Conservation (phyloP, 805 yeast species). For the Scheffersomyces amazonensis region DNA sequence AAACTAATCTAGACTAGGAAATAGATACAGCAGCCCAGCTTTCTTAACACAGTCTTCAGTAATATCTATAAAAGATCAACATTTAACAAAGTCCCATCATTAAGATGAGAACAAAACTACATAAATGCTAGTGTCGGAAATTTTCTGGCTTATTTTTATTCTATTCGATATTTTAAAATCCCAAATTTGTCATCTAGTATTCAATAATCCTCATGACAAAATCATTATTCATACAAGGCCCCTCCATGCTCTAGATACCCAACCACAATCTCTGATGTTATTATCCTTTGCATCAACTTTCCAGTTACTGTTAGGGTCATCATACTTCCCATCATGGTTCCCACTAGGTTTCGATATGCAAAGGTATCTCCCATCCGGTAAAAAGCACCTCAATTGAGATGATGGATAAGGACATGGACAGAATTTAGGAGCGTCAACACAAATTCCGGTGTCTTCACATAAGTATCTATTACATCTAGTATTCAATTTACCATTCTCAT, state of each 20-base stretch:
- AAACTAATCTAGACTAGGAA: too few relatives aligned
- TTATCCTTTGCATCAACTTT: constrained; percentile 49
- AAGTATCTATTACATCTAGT: constrained; percentile 60
- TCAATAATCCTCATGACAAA: too few relatives aligned
- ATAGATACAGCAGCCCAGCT: too few relatives aligned
- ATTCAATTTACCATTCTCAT: constrained; percentile 36
- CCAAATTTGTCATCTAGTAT: too few relatives aligned
- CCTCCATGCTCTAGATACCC: constrained; percentile 72
- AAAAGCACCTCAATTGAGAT: constrained; percentile 75
- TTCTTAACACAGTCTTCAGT: too few relatives aligned
- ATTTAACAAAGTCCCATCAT: too few relatives aligned
- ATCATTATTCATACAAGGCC: constrained; percentile 38
- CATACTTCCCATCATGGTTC: constrained; percentile 27
- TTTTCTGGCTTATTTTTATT: too few relatives aligned
- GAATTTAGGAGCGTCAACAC: constrained; percentile 65
- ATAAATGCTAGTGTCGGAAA: too few relatives aligned
- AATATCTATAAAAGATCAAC: too few relatives aligned
- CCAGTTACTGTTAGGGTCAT: constrained; percentile 43
- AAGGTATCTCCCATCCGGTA: constrained; percentile 67
- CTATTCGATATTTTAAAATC: too few relatives aligned
- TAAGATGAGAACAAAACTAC: too few relatives aligned
- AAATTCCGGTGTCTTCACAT: constrained; percentile 79
- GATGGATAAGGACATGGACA: constrained; percentile 93
- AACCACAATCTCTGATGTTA: constrained; percentile 72
- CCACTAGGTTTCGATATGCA: constrained; percentile 83